Conservation (phyloP, 768 basidiomycete species). For the Butyriboletus loyo region DNA sequence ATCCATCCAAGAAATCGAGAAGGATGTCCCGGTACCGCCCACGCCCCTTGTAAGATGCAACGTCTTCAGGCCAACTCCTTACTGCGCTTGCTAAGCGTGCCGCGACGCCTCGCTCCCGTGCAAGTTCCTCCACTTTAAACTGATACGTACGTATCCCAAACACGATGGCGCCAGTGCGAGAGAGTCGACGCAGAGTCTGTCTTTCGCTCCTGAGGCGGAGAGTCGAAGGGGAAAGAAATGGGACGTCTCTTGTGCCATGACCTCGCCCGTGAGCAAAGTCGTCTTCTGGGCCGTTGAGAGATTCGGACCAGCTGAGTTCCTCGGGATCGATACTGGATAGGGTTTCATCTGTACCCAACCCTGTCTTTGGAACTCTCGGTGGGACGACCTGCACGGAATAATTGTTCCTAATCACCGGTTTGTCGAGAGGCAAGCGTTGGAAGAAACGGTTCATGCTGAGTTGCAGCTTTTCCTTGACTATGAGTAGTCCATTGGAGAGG, state of each 20-base stretch:
- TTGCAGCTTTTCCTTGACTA: slow-evolving; percentile 64
- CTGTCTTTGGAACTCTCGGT: background rate
- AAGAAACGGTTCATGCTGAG: slow-evolving; percentile 70
- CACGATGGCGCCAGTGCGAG: slow-evolving; percentile 59
- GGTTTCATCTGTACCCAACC: slow-evolving; percentile 6
- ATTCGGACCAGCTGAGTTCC: slow-evolving; percentile 63
- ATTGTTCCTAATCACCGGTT: slow-evolving; percentile 74
- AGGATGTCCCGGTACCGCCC: slow-evolving; percentile 22
- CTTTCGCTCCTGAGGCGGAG: slow-evolving; percentile 63
- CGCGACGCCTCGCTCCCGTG: slow-evolving; percentile 55
- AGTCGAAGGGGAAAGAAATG: slow-evolving; percentile 35
- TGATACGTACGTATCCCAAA: slow-evolving; percentile 74
- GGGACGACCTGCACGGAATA: slow-evolving; percentile 48
- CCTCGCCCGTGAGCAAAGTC: slow-evolving; percentile 28
- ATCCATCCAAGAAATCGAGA: slow-evolving; percentile 23
- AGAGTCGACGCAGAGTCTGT: slow-evolving; percentile 67
- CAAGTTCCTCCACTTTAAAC: slow-evolving; percentile 51
- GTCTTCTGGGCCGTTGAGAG: slow-evolving; percentile 56
- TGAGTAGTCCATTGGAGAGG: slow-evolving; percentile 2
- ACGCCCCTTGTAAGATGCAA: slow-evolving; percentile 36
- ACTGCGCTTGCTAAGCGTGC: slow-evolving; percentile 64
- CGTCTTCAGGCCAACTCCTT: slow-evolving; percentile 66
- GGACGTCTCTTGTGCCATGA: slow-evolving; percentile 7
- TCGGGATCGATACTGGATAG: slow-evolving; percentile 50
- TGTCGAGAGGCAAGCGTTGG: slow-evolving; percentile 59